phyloP scores from a whole-genome alignment of 257 asterid species.

The Solanum phureja region DNA sequence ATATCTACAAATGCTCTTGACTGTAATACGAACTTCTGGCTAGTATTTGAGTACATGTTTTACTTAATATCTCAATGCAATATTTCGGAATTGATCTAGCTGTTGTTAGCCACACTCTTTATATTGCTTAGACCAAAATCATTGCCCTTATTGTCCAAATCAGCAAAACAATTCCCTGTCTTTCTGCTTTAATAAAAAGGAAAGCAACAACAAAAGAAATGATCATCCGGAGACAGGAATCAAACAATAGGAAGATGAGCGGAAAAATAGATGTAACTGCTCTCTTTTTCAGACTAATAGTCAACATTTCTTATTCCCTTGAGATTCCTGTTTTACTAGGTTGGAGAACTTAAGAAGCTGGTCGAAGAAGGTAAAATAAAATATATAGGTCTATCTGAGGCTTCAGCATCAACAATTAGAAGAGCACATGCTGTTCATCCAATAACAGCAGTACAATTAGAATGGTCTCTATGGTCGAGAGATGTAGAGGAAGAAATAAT shows the following conservation, averaged over 20 bases:
- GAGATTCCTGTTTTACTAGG: background rate
- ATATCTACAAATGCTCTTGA: background rate
- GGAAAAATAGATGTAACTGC: background rate
- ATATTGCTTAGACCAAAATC: background rate
- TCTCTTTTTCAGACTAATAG: background rate
- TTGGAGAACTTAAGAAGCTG: conserved; percentile 17
- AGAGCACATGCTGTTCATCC: conserved; percentile 32
- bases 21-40: background rate
- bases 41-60: background rate
- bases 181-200: background rate
- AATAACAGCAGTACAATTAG: conserved; percentile 21
- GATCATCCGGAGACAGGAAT: background rate
- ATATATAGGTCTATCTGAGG: conserved; percentile 15
- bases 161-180: background rate
- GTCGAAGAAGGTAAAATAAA: conserved; percentile 20
- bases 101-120: background rate
- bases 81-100: background rate
- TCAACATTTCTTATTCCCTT: background rate
- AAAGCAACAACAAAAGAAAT: background rate
- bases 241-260: background rate
- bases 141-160: background rate
- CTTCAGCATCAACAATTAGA: conserved; percentile 24
- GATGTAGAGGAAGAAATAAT: conserved; percentile 23
- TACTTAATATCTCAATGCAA: background rate
- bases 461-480: conserved; percentile 24